Percentiles rank a stretch among this genome's conserved stretches.
phyloP scores from a whole-genome alignment of 176 grass and related monocot genomes.

The Saccharum spontaneum region DNA sequence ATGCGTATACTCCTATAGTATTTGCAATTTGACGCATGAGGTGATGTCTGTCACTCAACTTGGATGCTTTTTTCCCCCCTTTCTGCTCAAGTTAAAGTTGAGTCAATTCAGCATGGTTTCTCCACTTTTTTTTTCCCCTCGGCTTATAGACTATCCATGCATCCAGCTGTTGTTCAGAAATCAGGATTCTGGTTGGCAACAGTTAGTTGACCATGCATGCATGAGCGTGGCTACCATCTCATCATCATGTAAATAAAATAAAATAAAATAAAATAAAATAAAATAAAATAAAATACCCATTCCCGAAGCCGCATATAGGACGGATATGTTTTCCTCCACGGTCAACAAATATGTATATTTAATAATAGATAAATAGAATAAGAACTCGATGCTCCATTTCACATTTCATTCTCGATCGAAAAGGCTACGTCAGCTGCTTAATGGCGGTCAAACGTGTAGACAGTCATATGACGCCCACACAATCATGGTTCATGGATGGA shows the following conservation, averaged over 20 bases:
- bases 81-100: neutral
- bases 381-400: neutral
- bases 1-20: neutral
- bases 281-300: neutral
- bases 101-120: neutral
- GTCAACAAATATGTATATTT: neutral
- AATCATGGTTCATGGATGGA: neutral
- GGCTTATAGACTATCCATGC: neutral
- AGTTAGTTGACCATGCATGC: neutral
- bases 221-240: neutral
- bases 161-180: neutral
- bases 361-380: neutral
- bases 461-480: conserved; percentile 9
- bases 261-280: too few relatives aligned
- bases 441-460: neutral
- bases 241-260: neutral
- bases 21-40: conserved; percentile 18
- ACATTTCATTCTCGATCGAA: conserved; percentile 12
- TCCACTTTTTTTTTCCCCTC: too few relatives aligned
- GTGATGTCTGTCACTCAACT: neutral
- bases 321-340: neutral
- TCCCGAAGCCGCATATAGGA: neutral
- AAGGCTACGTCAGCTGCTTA: conserved; percentile 4
- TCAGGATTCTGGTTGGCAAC: neutral
- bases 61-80: too few relatives aligned